A percentile compares a stretch with the other conserved stretches of the same genome.
Conservation (phyloP, 2,329 filamentous ascomycete species). For the Periglandula ipomoeae region DNA sequence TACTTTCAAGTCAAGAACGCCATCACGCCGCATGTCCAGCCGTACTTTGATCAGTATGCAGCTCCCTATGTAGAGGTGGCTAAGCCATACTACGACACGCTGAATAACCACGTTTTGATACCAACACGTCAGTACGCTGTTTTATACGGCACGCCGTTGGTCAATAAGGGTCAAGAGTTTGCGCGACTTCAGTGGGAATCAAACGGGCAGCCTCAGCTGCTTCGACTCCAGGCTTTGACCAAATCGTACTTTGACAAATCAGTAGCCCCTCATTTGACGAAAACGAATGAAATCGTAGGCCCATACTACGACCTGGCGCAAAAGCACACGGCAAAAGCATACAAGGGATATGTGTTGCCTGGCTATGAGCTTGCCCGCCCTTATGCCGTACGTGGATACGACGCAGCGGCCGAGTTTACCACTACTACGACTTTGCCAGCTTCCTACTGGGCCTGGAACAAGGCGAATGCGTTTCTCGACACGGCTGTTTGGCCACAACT, state of each 20-base stretch:
- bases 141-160: slow-evolving; percentile 66
- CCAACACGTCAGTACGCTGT: slow-evolving; percentile 60
- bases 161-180: slow-evolving; percentile 58
- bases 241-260: slow-evolving; percentile 59
- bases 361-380: slow-evolving; percentile 66
- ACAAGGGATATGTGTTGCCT: slow-evolving; percentile 65
- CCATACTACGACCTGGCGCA: slow-evolving; percentile 67
- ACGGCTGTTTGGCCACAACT: slow-evolving; percentile 74
- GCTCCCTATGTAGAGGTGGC: slow-evolving; percentile 71
- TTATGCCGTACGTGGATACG: slow-evolving; percentile 62
- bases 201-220: slow-evolving; percentile 65
- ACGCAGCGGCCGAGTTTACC: slow-evolving; percentile 55
- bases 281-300: slow-evolving; percentile 43
- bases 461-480: slow-evolving; percentile 61
- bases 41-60: slow-evolving; percentile 79
- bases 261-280: slow-evolving; percentile 65
- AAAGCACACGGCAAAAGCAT: slow-evolving; percentile 56
- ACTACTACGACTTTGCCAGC: slow-evolving; percentile 64
- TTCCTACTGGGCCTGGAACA: slow-evolving; percentile 60
- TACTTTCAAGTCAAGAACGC: slow-evolving; percentile 60
- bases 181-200: slow-evolving; percentile 68
- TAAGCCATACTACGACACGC: slow-evolving; percentile 62
- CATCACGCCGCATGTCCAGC: slow-evolving; percentile 65
- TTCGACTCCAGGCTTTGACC: slow-evolving; percentile 51
- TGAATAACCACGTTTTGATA: slow-evolving; percentile 55